Percentiles rank a stretch among this genome's conserved stretches.
Evolutionary conservation across 1,139 yeast species (phyloP).

Genomic region (Kodamaea sp.): DNA sequence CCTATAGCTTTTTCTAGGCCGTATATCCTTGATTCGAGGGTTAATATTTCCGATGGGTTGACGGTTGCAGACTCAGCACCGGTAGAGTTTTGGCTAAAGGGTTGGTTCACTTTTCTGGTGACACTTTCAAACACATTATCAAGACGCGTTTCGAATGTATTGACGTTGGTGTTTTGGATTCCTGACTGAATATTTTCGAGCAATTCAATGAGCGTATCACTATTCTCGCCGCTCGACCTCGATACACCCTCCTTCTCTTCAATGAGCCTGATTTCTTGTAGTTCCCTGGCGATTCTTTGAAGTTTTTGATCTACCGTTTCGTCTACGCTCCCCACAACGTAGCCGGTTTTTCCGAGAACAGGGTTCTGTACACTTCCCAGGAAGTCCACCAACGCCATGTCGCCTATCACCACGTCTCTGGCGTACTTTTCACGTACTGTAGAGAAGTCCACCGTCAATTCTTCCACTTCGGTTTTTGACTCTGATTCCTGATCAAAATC

Average conservation of each 20-base stretch:
- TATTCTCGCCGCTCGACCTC: background rate
- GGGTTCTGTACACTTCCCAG: conserved; percentile 33
- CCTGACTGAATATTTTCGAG: background rate
- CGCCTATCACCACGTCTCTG: conserved; percentile 19
- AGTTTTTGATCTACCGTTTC: conserved; percentile 48
- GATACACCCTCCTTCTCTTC: background rate
- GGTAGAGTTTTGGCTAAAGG: background rate
- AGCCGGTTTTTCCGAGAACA: conserved; percentile 28
- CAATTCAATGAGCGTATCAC: background rate
- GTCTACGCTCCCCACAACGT: conserved; percentile 20
- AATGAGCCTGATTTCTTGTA: conserved; percentile 34
- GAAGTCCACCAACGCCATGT: conserved; percentile 28
- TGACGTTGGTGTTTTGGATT: background rate
- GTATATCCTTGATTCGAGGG: conserved; percentile 26
- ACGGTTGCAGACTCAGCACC: conserved; percentile 7
- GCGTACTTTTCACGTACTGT: conserved; percentile 24
- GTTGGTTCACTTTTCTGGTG: background rate
- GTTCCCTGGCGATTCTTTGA: conserved; percentile 45
- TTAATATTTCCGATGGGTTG: conserved; percentile 14
- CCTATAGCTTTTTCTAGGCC: conserved; percentile 26
- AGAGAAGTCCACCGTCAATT: conserved; percentile 20
- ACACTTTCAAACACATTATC: background rate
- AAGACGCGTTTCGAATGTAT: background rate
- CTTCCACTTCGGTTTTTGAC: conserved; percentile 14
- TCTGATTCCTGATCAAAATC: conserved; percentile 8